Percentiles rank a stretch among this genome's conserved stretches.
Conservation (phyloP, 805 yeast species). For the Pichia occidentalis region DNA sequence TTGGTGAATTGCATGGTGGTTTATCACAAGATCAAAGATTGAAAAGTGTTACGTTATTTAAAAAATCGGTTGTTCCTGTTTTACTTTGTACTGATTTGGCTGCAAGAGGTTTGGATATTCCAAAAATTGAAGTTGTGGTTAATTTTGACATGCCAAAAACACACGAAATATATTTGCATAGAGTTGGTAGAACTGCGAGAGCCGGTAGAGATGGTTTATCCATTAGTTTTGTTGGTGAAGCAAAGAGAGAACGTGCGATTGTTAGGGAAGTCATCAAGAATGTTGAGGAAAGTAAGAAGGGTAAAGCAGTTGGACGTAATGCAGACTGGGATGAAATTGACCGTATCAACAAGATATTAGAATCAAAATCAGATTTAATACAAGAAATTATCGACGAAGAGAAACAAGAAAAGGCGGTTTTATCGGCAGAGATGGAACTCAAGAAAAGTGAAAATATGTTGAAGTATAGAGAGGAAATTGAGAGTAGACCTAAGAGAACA, state of each 20-base stretch:
- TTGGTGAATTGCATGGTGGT: slow-evolving; percentile 78
- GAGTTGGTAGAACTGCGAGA: slow-evolving; percentile 99
- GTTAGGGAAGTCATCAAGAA: slow-evolving; percentile 86
- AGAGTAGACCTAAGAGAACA: slow-evolving; percentile 87
- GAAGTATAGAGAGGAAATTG: slow-evolving; percentile 74
- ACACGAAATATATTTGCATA: slow-evolving; percentile 86
- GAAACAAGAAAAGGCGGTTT: slow-evolving; percentile 76
- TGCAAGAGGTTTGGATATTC: slow-evolving; percentile 98
- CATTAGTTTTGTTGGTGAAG: slow-evolving; percentile 89
- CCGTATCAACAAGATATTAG: slow-evolving; percentile 53
- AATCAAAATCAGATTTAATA: slow-evolving; percentile 50
- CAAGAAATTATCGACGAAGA: slow-evolving; percentile 84
- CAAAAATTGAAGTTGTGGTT: slow-evolving; percentile 90
- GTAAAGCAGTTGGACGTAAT: slow-evolving; percentile 77
- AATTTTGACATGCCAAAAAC: slow-evolving; percentile 95
- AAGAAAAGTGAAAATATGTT: slow-evolving; percentile 79
- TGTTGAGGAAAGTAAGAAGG: slow-evolving; percentile 40
- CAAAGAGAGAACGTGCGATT: slow-evolving; percentile 76
- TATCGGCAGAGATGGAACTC: slow-evolving; percentile 87
- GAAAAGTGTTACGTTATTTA: slow-evolving; percentile 74
- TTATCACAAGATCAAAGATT: slow-evolving; percentile 91
- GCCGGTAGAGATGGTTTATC: slow-evolving; percentile 96
- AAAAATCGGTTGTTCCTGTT: slow-evolving; percentile 75
- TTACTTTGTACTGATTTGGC: slow-evolving; percentile 96
- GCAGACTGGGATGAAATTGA: slow-evolving; percentile 89